These are phyloP conservation scores for Rasamsonia emersonii DNA, from an alignment of 2,329 filamentous ascomycete genomes.

Conservation along the genomic window DNA sequence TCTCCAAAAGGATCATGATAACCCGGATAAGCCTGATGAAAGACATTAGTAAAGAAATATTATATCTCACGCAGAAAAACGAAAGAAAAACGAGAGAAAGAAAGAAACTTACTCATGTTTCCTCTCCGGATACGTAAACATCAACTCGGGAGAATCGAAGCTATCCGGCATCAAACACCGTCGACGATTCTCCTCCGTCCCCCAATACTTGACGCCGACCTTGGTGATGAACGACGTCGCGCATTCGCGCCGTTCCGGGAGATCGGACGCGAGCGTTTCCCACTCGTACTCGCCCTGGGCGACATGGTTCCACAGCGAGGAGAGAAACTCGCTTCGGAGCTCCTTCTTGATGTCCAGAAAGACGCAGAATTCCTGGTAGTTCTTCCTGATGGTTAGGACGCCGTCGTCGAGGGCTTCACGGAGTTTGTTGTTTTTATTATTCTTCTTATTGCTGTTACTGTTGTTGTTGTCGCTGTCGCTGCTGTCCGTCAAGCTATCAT, in stretches of 20 bases:
- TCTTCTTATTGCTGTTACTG: constrained; percentile 2
- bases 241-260: constrained; percentile 6
- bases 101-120: too few relatives aligned
- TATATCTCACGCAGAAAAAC: too few relatives aligned
- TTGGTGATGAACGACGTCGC: constrained; percentile 13
- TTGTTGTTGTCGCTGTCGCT: not conserved
- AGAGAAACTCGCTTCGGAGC: constrained; percentile 12
- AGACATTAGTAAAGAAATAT: too few relatives aligned
- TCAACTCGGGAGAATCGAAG: too few relatives aligned
- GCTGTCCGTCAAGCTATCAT: not conserved
- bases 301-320: constrained; percentile 8
- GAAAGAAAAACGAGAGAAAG: too few relatives aligned
- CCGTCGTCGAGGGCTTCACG: constrained; percentile 11
- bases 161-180: constrained; percentile 14
- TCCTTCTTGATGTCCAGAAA: constrained; percentile 16
- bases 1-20: too few relatives aligned
- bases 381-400: constrained; percentile 7
- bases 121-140: too few relatives aligned
- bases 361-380: constrained; percentile 14
- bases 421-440: constrained; percentile 5
- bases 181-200: constrained; percentile 9
- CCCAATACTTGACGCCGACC: constrained; percentile 16
- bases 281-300: constrained; percentile 6
- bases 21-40: too few relatives aligned
- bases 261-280: constrained; percentile 7